Evolutionary conservation across 2,329 filamentous ascomycete genomes (phyloP), one percentile per base, ranked within the genome.

Genomic region (Calycina herbarum): DNA sequence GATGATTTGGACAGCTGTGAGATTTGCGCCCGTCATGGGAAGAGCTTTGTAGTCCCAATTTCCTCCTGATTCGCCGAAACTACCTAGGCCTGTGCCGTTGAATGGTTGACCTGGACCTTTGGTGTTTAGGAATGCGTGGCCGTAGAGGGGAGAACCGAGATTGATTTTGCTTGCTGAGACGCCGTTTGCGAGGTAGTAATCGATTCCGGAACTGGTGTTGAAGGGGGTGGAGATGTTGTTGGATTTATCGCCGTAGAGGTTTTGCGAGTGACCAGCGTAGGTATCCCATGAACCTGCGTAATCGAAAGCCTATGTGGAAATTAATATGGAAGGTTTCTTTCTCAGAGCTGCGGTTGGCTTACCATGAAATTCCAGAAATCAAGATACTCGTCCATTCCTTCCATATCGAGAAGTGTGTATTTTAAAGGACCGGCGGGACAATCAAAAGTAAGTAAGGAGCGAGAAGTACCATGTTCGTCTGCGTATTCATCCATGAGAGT

Each of bases 41-140:
- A 95, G 82, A 0, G 78, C 89, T 79, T 94, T 95, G 82, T 91
- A 94, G 75, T 95, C 91, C 86, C 89, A 94, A 3, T 92, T 80
- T 0, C 90, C 90, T 13, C 81, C 79, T 77, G 94, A 90, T 86
- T 86, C 94, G 78, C 76, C 54, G 86, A 82, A 74, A 63, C 82
- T 87, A 0, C 89, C 91, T 15, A 79, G 75, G 1, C 91, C 91
- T 29, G 89, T 78, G 24, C 90, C 90, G 3, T 73, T 82, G 78
- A 83, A 94, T 0, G 82, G 66, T 68, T 83, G 77, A 7, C 91
- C 92, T 2, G 88, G 83, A 0, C 91, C 91, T 15, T 80, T 77
- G 0, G 92, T 90, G 56, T 82, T 78, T 54, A 81, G 78, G 73
- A 94, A 94, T 0, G 87, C 80, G 29, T 91, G 88, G 0, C 91